These are phyloP conservation scores for Colletotrichum cereale DNA, from an alignment of 2,329 filamentous ascomycete species.

Conservation along the genomic window DNA sequence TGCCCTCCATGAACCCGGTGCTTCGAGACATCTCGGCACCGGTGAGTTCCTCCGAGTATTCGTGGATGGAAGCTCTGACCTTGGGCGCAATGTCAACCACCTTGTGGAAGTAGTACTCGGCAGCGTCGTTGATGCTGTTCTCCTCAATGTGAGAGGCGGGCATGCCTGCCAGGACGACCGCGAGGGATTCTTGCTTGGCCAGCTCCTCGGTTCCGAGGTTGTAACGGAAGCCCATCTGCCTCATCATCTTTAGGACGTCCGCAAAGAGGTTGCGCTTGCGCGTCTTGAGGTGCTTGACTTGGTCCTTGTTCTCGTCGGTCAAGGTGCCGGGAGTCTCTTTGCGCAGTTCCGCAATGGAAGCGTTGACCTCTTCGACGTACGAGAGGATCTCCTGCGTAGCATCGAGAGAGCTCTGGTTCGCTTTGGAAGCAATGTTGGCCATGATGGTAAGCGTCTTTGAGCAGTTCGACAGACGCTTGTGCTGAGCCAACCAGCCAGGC, in stretches of 20 bases:
- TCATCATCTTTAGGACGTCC: conserved; percentile 84
- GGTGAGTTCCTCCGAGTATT: conserved; percentile 88
- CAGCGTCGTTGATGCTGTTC: conserved; percentile 51
- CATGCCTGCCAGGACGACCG: conserved; percentile 73
- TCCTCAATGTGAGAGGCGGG: conserved; percentile 43
- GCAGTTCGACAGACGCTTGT: conserved; percentile 79
- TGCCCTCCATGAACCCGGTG: conserved; percentile 87
- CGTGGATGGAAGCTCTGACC: conserved; percentile 74
- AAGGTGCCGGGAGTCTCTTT: conserved; percentile 86
- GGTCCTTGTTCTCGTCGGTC: conserved; percentile 87
- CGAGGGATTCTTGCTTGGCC: conserved; percentile 77
- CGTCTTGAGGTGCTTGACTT: conserved; percentile 89
- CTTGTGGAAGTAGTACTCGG: conserved; percentile 83
- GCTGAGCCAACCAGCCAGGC: conserved; percentile 56
- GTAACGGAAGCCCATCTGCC: conserved; percentile 89
- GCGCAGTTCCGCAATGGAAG: conserved; percentile 78
- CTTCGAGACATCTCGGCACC: conserved; percentile 83
- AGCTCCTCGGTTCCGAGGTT: conserved; percentile 83
- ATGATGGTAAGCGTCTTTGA: conserved; percentile 80
- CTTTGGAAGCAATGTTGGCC: conserved; percentile 65
- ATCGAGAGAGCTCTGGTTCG: conserved; percentile 19
- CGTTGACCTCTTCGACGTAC: conserved; percentile 77
- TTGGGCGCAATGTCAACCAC: conserved; percentile 79
- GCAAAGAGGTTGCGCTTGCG: conserved; percentile 92
- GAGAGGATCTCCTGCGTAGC: conserved; percentile 61